Evolutionary conservation across 75 land plant species (phyloP).

Genomic region (Picea sitchensis): DNA sequence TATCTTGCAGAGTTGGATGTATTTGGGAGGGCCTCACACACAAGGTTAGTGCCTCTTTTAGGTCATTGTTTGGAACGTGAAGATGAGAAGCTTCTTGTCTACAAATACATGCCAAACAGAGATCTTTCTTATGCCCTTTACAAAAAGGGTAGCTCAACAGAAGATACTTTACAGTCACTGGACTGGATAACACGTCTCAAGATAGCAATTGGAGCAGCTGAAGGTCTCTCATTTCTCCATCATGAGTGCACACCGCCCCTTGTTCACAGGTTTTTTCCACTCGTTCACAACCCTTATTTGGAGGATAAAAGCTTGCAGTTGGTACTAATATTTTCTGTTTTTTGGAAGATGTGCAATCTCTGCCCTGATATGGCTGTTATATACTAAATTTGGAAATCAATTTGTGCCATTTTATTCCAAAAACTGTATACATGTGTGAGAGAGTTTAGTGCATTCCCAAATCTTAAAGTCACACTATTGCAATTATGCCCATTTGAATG

Average conservation of each 20-base stretch:
- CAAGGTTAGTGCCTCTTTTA: conserved; percentile 73
- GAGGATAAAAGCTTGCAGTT: not conserved
- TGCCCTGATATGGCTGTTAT: no score
- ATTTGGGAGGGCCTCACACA: conserved; percentile 62
- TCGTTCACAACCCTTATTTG: not conserved
- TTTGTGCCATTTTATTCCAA: not conserved
- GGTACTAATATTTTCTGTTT: not conserved
- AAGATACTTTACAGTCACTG: conserved; percentile 72
- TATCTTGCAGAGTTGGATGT: conserved; percentile 71
- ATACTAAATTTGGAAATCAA: not conserved
- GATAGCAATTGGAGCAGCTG: conserved; percentile 88
- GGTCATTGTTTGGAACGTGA: conserved; percentile 90
- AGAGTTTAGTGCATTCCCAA: not conserved
- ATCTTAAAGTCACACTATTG: not conserved
- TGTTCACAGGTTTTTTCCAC: conserved; percentile 75
- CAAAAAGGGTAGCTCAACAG: conserved; percentile 42
- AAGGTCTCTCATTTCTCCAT: conserved; percentile 77
- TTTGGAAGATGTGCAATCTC: not conserved
- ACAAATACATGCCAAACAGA: conserved; percentile 79
- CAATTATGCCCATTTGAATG: no score
- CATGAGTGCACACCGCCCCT: conserved; percentile 87
- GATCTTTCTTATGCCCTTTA: conserved; percentile 74
- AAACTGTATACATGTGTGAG: not conserved
- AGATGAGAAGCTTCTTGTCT: conserved; percentile 81
- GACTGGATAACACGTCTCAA: conserved; percentile 96